Evolutionary conservation across 1,139 yeast genomes (phyloP).

Genomic region (Cylindricascospora bacillispora): DNA sequence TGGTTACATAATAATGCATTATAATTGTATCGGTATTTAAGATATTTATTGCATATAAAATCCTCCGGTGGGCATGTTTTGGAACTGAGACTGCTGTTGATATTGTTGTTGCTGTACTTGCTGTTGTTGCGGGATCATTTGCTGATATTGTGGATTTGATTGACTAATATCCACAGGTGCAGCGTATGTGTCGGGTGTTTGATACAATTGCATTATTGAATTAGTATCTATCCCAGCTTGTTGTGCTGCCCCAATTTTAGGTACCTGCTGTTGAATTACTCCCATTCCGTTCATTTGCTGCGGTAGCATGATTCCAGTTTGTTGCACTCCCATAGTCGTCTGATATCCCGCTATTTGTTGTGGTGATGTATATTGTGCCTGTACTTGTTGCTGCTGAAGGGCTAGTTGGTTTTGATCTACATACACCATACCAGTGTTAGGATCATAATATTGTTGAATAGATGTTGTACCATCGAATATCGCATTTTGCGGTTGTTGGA

Average conservation of each 20-base stretch:
- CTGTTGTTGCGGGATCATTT: slow-evolving; percentile 18
- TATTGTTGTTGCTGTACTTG: slow-evolving; percentile 11
- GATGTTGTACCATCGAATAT: slow-evolving; percentile 17
- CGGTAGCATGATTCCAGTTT: slow-evolving; percentile 6
- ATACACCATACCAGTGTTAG: slow-evolving; percentile 22
- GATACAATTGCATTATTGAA: slow-evolving; percentile 24
- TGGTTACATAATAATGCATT: too few species aligned
- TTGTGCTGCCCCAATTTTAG: slow-evolving; percentile 5
- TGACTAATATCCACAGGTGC: slow-evolving; percentile 21
- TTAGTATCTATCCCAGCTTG: slow-evolving; percentile 10
- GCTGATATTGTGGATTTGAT: slow-evolving; percentile 29
- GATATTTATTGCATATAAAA: too few species aligned
- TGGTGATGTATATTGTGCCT: slow-evolving; percentile 10
- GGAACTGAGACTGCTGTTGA: slow-evolving; percentile 4
- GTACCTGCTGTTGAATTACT: slow-evolving; percentile 7
- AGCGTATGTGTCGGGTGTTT: slow-evolving; percentile 22
- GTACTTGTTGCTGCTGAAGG: slow-evolving; percentile 10
- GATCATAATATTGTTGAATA: slow-evolving; percentile 24
- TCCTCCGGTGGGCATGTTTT: too few species aligned
- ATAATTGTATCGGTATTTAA: too few species aligned
- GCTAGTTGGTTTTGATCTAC: slow-evolving; percentile 19
- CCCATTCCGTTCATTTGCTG: slow-evolving; percentile 8
- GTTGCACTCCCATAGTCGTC: background rate
- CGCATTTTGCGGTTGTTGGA: slow-evolving; percentile 8
- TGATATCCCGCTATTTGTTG: background rate